Base-by-base conservation (phyloP, 352 stramenopile species). In the Phytophthora pisi region DNA sequence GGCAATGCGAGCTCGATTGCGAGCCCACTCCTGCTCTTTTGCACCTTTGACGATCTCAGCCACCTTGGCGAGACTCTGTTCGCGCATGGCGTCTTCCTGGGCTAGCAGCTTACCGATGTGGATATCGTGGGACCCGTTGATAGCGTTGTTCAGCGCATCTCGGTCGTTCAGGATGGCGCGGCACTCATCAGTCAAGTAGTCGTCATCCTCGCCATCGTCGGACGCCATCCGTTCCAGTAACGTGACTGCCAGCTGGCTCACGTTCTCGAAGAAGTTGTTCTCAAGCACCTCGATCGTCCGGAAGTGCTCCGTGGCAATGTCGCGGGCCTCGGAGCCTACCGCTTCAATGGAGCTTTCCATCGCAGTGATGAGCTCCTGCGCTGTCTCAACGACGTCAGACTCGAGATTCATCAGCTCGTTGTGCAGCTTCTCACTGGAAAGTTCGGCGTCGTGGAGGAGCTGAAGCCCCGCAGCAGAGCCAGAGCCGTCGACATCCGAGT, bases 81-180 rank as follows among this genome's bases (percentile, higher is more conserved):
- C 85, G 15, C 86, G 84, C 78, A 96, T 85, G 23, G 79, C 76
- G 61, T 97, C 89, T 78, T 97, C 91, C 51, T 92, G 85, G 0
- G 86, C 82, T 23, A 97, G 74, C 20, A 97, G 58, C 59, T 96
- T 97, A 47, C 89, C 90, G 30, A 97, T 95, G 69, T 97, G 92
- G 43, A 97, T 96, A 55, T 98, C 91, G 64, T 98, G 91, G 23
- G 90, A 97, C 15, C 87, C 86, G 50, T 96, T 95, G 65, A 98
- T 94, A 24, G 88, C 88, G 53, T 92, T 93, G 68, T 92, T 94
- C 51, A 96, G 70, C 11, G 88, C 86, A 34, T 94, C 86, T 51
- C 86, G 81, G 54, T 95, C 85, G 62, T 93, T 93, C 50, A 95
- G 56, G 51, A 95, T 91, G 26, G 80, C 85, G 13, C 84, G 87